A percentile compares a stretch with the other conserved stretches of the same genome.
Evolutionary conservation across 768 basidiomycete species (phyloP).

Genomic region (Brasilioporus rufonigricans): DNA sequence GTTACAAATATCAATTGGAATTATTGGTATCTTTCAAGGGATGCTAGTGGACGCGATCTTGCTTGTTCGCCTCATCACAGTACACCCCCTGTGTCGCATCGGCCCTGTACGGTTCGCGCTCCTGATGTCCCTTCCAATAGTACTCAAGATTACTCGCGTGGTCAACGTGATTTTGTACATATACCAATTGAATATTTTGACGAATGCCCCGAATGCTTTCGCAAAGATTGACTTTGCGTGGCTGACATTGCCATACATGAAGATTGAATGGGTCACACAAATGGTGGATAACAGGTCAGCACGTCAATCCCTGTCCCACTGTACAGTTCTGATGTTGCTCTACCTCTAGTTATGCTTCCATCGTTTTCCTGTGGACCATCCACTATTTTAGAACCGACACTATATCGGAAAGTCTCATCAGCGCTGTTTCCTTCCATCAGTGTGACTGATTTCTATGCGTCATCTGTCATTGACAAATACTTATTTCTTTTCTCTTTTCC

Average conservation of each 20-base stretch:
- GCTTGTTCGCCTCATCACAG: background rate
- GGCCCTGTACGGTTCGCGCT: background rate
- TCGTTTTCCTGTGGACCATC: slow-evolving; percentile 12
- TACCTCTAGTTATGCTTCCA: background rate
- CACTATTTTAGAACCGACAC: background rate
- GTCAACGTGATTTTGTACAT: no score
- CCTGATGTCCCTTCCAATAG: background rate
- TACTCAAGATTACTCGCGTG: background rate
- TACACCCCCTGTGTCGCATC: background rate
- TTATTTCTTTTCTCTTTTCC: no score
- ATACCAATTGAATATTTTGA: no score
- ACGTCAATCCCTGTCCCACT: no score
- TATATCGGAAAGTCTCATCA: background rate
- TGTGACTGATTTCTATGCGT: background rate
- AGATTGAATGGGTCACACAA: background rate
- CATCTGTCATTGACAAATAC: no score
- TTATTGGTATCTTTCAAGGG: background rate
- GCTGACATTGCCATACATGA: background rate
- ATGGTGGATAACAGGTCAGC: background rate
- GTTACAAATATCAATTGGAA: background rate
- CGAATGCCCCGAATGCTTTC: no score
- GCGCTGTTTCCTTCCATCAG: background rate
- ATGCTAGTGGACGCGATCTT: background rate
- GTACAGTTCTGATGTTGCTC: no score
- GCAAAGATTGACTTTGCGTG: no score